Evolutionary conservation across 768 basidiomycete species (phyloP), one percentile per base, ranked within the genome.

Genomic region (Scleroderma bovista): DNA sequence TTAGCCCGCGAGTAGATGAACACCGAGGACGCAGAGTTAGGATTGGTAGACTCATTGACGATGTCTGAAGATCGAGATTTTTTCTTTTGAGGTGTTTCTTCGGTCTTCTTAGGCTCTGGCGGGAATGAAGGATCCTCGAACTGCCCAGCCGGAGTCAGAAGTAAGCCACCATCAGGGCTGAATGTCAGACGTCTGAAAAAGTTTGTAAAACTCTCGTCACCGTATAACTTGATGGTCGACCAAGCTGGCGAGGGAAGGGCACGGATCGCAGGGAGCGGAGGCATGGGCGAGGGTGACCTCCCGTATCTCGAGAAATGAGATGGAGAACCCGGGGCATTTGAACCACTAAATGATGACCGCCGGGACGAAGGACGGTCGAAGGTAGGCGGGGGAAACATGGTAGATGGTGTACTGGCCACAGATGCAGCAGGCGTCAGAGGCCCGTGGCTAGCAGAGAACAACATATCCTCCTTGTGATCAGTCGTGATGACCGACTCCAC

Each of bases 1-100:
- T 96, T 98, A 37, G 91, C 91, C 29, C 96, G 80, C 8, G 93
- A 89, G 69, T 98, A 98, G 59, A 99, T 90, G 72, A 90, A 97
- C 24, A 98, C 95, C 15, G 81, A 81, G 4, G 83, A 74, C 0
- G 72, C 68, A 0, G 77, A 70, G n/a, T 69, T 57, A 15, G 71
- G 58, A 43, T 69, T 60, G 17, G 69, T 45, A 17, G 64, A 36
- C 41, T 75, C 68, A 20, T 52, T 38, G n/a, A 36, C 50, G 38
- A 56, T 67, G 39, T 72, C 61, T 5, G 72, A 65, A 0, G 80
- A 77, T 49, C 79, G 72, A 6, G 75, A 71, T 54, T 81, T 86
- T 53, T 83, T 72, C 22, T 85, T 84, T 51, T 84, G 73, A 26
- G 81, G 78, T 3, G 76, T 75, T 48, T 59, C 61, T 45, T 69